A percentile compares a stretch with the other conserved stretches of the same genome.
phyloP scores from a whole-genome alignment of 495 filamentous ascomycete genomes.

The Bombardia bombarda region DNA sequence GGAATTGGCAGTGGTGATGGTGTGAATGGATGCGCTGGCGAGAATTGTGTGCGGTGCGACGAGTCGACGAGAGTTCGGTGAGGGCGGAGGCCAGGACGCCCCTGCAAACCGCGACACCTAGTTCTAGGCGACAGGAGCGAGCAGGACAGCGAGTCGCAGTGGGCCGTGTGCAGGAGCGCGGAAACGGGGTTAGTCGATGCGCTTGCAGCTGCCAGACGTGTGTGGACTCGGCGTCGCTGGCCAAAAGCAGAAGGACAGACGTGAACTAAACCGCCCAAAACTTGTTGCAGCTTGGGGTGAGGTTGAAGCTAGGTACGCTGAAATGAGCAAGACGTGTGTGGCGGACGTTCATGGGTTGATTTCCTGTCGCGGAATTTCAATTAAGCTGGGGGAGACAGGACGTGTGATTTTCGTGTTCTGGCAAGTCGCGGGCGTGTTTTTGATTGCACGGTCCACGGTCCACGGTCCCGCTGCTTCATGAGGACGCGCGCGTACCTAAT shows the following conservation, averaged over 20 bases:
- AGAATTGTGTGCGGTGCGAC: no score
- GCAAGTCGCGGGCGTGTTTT: constrained; percentile 11
- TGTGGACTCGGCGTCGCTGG: constrained; percentile 8
- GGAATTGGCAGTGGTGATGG: no score
- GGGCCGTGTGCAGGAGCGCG: constrained; percentile 10
- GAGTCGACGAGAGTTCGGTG: background rate
- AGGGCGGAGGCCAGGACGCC: no score
- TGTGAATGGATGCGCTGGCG: no score
- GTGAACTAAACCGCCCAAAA: background rate
- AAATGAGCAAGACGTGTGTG: constrained; percentile 1
- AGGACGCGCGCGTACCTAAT: background rate
- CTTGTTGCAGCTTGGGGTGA: background rate
- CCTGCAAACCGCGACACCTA: no score
- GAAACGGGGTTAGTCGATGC: constrained; percentile 10
- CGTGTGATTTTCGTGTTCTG: constrained; percentile 28
- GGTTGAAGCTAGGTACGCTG: background rate
- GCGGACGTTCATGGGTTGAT: background rate
- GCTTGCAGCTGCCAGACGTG: constrained; percentile 5
- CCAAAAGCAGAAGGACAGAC: background rate
- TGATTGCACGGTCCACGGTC: no score
- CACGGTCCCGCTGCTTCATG: no score
- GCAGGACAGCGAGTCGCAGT: constrained; percentile 15
- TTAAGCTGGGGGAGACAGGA: constrained; percentile 15
- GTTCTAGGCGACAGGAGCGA: constrained; percentile 1
- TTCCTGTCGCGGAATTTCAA: constrained; percentile 16